These are phyloP conservation scores for Bonia amplexicaulis DNA, from an alignment of 176 grass and related monocot species.

Conservation along the genomic window DNA sequence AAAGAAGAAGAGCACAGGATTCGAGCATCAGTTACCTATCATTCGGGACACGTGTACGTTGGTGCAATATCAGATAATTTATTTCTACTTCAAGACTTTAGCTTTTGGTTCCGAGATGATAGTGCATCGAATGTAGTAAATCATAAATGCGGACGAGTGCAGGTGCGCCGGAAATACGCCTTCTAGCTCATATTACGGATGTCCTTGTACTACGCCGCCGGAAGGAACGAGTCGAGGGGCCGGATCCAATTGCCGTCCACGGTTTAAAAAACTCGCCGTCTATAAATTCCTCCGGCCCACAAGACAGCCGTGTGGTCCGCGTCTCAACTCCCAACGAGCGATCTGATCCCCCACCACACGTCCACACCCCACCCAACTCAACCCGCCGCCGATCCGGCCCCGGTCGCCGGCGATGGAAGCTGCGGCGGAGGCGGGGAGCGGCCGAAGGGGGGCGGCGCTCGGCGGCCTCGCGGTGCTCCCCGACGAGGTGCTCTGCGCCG, in stretches of 20 bases:
- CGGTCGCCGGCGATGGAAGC: constrained; percentile 32
- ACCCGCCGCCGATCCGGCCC: background rate
- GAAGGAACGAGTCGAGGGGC: background rate
- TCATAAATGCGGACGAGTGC: background rate
- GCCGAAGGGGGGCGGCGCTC: constrained; percentile 64
- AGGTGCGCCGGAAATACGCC: accelerated
- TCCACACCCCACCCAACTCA: background rate
- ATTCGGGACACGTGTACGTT: constrained; percentile 10
- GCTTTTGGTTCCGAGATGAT: too few species aligned
- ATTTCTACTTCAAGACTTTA: too few species aligned
- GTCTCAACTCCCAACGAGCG: background rate
- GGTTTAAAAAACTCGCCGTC: background rate
- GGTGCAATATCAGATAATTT: background rate
- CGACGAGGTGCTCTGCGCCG: constrained; percentile 71
- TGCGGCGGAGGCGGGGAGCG: constrained; percentile 20
- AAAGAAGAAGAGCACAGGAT: background rate
- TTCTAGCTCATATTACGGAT: background rate
- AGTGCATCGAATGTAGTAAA: background rate
- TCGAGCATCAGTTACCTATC: background rate
- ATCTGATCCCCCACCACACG: background rate
- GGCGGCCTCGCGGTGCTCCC: constrained; percentile 68
- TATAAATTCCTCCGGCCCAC: background rate
- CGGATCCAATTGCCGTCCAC: constrained; percentile 17
- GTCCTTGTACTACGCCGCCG: background rate
- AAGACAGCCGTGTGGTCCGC: background rate